Percentiles rank a stretch among this genome's conserved stretches.
These are phyloP conservation scores for Boletus smithii DNA, from an alignment of 1,284 basidiomycete genomes.

Conservation along the genomic window DNA sequence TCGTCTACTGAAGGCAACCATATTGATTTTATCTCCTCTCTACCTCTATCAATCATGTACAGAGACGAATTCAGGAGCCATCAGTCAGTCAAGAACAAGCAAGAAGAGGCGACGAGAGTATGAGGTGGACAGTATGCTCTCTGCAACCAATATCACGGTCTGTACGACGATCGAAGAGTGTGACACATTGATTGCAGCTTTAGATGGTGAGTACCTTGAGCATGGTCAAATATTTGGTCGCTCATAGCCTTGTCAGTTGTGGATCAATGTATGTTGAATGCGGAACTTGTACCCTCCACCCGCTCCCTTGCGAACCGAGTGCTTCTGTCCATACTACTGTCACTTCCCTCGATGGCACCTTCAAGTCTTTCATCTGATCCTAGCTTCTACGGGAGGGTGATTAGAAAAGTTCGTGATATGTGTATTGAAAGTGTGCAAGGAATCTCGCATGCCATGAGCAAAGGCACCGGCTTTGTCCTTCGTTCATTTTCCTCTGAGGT, in stretches of 20 bases:
- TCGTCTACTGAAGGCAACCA: conserved; percentile 53
- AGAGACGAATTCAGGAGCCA: conserved; percentile 17
- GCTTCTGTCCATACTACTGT: conserved; percentile 53
- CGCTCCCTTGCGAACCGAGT: conserved; percentile 59
- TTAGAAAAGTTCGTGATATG: conserved; percentile 44
- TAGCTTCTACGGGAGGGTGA: conserved; percentile 44
- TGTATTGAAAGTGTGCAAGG: conserved; percentile 51
- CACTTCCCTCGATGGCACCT: conserved; percentile 54
- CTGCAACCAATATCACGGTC: conserved; percentile 45
- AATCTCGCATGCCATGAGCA: conserved; percentile 55
- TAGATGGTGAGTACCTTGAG: conserved; percentile 52
- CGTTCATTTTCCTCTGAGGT: conserved; percentile 34
- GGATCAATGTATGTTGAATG: conserved; percentile 44
- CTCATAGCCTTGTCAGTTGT: conserved; percentile 42
- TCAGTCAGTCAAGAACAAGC: conserved; percentile 50
- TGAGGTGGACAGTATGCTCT: conserved; percentile 78
- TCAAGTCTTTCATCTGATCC: conserved; percentile 54
- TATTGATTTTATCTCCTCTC: conserved; percentile 50
- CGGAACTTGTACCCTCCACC: conserved; percentile 49
- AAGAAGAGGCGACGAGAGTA: conserved; percentile 76
- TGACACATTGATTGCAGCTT: conserved; percentile 50
- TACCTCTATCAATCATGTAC: conserved; percentile 42
- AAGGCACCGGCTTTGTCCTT: conserved; percentile 53
- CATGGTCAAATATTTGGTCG: neutral
- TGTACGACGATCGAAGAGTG: conserved; percentile 51